Evolutionary conservation across 2,329 filamentous ascomycete genomes (phyloP).

Genomic region (Verticillium nubilum): DNA sequence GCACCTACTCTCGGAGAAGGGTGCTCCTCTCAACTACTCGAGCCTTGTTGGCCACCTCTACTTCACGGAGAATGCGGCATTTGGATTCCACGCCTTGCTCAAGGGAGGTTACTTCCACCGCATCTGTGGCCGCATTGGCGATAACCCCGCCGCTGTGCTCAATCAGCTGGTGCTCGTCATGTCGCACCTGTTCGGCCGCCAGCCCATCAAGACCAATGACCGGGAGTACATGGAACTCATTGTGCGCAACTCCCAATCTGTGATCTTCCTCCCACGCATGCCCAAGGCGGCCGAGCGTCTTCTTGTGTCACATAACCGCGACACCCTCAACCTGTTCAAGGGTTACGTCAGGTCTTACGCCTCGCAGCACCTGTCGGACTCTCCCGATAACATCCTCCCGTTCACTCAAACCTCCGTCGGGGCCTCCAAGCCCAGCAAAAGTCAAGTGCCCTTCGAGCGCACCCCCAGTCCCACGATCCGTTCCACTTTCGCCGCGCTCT

Average conservation of each 20-base stretch:
- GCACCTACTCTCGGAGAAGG: slow-evolving; percentile 54
- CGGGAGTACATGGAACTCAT: slow-evolving; percentile 31
- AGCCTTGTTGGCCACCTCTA: slow-evolving; percentile 67
- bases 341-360: slow-evolving; percentile 66
- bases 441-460: slow-evolving; percentile 14
- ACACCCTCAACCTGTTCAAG: slow-evolving; percentile 61
- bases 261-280: slow-evolving; percentile 46
- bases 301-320: slow-evolving; percentile 56
- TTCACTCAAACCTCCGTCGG: slow-evolving; percentile 47
- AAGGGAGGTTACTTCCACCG: slow-evolving; percentile 63
- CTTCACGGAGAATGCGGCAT: slow-evolving; percentile 69
- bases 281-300: slow-evolving; percentile 51
- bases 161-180: slow-evolving; percentile 63
- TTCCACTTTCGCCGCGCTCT: slow-evolving; percentile 67
- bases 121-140: slow-evolving; percentile 53
- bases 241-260: slow-evolving; percentile 23
- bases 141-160: slow-evolving; percentile 42
- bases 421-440: slow-evolving; percentile 18
- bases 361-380: slow-evolving; percentile 51
- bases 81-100: slow-evolving; percentile 71
- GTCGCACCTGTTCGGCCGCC: slow-evolving; percentile 63
- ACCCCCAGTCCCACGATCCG: slow-evolving; percentile 43
- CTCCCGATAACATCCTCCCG: slow-evolving; percentile 50
- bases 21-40: slow-evolving; percentile 67
- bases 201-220: slow-evolving; percentile 46